phyloP scores from a whole-genome alignment of 208 protist genomes.

The Acanthamoeba triangularis region DNA sequence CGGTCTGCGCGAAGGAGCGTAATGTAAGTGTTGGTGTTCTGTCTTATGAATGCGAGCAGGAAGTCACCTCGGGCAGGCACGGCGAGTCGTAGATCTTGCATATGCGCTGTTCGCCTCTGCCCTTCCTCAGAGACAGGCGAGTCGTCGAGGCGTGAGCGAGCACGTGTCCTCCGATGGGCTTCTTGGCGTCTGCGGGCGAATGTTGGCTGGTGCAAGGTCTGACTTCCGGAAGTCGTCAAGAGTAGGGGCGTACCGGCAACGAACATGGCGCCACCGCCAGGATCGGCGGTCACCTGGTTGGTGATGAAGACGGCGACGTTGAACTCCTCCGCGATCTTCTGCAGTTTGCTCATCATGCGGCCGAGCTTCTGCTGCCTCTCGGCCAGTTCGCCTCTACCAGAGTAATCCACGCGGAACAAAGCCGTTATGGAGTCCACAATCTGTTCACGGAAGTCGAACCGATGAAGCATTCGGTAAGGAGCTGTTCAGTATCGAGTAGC shows the following conservation, averaged over 20 bases:
- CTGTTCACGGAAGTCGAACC: background rate
- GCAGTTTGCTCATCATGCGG: constrained; percentile 93
- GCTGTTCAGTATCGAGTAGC: too few species aligned
- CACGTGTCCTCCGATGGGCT: constrained; percentile 95
- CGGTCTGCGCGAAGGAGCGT: background rate
- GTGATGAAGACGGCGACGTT: constrained; percentile 94
- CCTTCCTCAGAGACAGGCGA: constrained; percentile 90
- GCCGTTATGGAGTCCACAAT: constrained; percentile 99
- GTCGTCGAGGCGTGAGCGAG: constrained; percentile 99
- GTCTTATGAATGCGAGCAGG: constrained; percentile 80
- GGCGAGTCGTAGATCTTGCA: constrained; percentile 99
- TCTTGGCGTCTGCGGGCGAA: constrained; percentile 91
- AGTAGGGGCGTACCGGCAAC: constrained; percentile 35
- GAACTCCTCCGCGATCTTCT: constrained; percentile 97
- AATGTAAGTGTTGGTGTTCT: background rate
- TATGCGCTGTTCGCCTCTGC: constrained; percentile 97
- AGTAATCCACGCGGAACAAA: constrained; percentile 98
- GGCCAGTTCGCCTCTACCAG: constrained; percentile 97
- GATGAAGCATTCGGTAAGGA: background rate
- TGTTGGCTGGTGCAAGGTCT: too few species aligned
- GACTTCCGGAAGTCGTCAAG: background rate
- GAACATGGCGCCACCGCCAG: constrained; percentile 90
- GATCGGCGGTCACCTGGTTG: constrained; percentile 91
- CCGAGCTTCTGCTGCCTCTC: constrained; percentile 94
- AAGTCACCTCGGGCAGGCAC: constrained; percentile 95